Conservation (phyloP, 768 basidiomycete species). For the Macrolepiota albuminosa region DNA sequence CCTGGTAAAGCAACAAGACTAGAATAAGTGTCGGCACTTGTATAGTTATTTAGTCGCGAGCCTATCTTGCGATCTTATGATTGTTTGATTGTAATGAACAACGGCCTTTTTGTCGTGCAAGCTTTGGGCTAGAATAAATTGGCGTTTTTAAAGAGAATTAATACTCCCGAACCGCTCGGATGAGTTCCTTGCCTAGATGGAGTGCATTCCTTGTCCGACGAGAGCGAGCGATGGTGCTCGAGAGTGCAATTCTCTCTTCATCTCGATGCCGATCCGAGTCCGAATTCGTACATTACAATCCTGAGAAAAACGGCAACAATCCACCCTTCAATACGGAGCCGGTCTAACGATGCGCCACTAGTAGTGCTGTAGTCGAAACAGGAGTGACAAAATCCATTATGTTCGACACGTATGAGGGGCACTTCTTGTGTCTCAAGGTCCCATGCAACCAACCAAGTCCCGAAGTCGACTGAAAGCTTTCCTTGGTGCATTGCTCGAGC, state of each 20-base stretch:
- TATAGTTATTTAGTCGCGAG: not conserved
- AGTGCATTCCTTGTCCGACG: not conserved
- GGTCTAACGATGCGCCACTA: not conserved
- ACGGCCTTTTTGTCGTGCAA: not conserved
- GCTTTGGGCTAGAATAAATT: not conserved
- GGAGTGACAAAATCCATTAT: not conserved
- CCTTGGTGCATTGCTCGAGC: not conserved
- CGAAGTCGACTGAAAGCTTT: not conserved
- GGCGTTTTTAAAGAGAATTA: not conserved
- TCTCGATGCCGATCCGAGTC: not conserved
- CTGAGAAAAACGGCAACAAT: not conserved
- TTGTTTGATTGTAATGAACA: not conserved
- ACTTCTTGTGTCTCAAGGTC: not conserved
- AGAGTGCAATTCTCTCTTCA: not conserved
- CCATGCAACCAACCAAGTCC: not conserved
- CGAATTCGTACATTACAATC: not conserved
- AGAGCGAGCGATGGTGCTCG: not conserved
- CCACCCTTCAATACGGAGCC: not conserved
- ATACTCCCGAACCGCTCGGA: not conserved
- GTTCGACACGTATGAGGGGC: not conserved
- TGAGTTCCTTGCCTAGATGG: not conserved
- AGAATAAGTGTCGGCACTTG: not conserved
- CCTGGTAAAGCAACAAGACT: not conserved
- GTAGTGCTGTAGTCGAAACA: not conserved
- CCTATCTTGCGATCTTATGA: slow-evolving; percentile 1